Base-by-base conservation (phyloP, 331 rosid species). In the Pyracantha coccinea region DNA sequence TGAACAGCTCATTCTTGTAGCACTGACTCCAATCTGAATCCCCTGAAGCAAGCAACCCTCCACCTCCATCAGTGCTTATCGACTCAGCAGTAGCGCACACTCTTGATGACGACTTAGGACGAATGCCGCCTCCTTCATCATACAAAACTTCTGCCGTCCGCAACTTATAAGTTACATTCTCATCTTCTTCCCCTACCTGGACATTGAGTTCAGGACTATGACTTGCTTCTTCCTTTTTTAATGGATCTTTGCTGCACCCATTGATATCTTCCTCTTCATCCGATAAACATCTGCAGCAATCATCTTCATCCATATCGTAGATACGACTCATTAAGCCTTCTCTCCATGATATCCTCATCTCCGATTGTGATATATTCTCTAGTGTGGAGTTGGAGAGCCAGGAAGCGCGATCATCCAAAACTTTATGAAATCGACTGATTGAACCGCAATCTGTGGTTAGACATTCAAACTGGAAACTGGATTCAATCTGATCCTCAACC, bases 211-310 rank as follows among this genome's bases (percentile, higher is more conserved):
- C 81, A 76, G 87, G 74, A 81, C 79, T 75, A 29, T 15, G 70
- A 47, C 52, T 19, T 24, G 74, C 44, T 31, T 79, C 57, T 69
- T 50, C 55, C 44, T 2, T 2, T 5, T 78, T 66, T 45, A 79
- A 75, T 29, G 45, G 74, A 27, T 77, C 76, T 73, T 71, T 73
- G 69, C 62, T 59, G 81, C 71, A 63, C 71, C 78, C 76, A 66
- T 76, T 76, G 67, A 24, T 73, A 59, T 64, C 80, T 53, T 86
- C 87, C 65, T 90, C 93, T 72, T 90, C 96, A 68, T 90, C 99
- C 53, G 97, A 94, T 75, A 90, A 84, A 82, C 92, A 90, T 79
- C 86, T 88, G 86, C 97, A 94, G 75, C 82, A 71, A 75, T 92
- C 99, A 35, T 83, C 79, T 29, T 94, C 96, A 74, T 89, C 96